A percentile compares a stretch with the other conserved stretches of the same genome.
These are phyloP conservation scores for Brassica balearica DNA, from an alignment of 441 rosid species.

Conservation along the genomic window DNA sequence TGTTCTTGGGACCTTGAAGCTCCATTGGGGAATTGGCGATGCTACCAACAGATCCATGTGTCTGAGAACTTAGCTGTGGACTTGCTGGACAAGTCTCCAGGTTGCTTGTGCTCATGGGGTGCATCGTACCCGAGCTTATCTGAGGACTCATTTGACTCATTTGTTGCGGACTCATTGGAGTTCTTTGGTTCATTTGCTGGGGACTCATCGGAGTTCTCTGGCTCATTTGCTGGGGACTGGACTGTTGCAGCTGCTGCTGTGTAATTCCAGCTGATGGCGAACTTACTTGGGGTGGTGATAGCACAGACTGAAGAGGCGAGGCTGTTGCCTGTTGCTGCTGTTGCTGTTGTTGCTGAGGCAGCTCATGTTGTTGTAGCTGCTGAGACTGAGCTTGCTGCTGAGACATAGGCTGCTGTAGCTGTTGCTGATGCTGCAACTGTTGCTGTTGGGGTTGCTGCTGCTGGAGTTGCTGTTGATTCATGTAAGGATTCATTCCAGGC, in stretches of 20 bases:
- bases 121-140: slow-evolving; percentile 81
- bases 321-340: slow-evolving; percentile 59
- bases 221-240: slow-evolving; percentile 89
- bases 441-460: slow-evolving; percentile 47
- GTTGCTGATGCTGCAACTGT: slow-evolving; percentile 46
- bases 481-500: slow-evolving; percentile 69
- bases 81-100: slow-evolving; percentile 93
- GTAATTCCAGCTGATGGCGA: slow-evolving; percentile 81
- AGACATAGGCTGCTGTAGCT: slow-evolving; percentile 44
- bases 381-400: slow-evolving; percentile 41
- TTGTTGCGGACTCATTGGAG: slow-evolving; percentile 86
- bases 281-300: slow-evolving; percentile 81
- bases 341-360: slow-evolving; percentile 46
- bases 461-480: slow-evolving; percentile 70
- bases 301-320: slow-evolving; percentile 78
- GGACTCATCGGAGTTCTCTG: slow-evolving; percentile 73
- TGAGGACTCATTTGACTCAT: slow-evolving; percentile 98
- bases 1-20: slow-evolving; percentile 87
- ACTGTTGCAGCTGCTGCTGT: slow-evolving; percentile 80
- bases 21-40: slow-evolving; percentile 95
- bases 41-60: slow-evolving; percentile 94
- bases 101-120: slow-evolving; percentile 75
- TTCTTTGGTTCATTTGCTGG: slow-evolving; percentile 90
- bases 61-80: slow-evolving; percentile 97
- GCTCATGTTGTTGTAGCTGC: slow-evolving; percentile 50